Conservation (phyloP, 495 filamentous ascomycete genomes). For the Penicillium mononematosum region DNA sequence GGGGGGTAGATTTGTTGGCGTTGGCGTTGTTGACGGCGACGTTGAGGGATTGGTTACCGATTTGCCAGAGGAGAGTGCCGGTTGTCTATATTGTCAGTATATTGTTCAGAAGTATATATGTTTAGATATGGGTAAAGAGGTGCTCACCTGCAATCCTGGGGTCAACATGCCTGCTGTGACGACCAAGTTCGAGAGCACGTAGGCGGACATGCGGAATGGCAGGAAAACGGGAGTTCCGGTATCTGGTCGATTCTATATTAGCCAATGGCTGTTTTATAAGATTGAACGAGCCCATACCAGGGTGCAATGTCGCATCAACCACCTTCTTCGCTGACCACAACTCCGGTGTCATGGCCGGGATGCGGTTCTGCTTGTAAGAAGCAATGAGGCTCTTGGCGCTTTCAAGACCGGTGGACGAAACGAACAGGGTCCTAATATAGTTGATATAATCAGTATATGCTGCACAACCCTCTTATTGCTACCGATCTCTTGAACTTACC, state of each 20-base stretch:
- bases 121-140: neutral
- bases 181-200: conserved; percentile 87
- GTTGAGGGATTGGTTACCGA: conserved; percentile 95
- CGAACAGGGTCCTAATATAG: conserved; percentile 67
- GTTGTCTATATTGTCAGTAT: conserved; percentile 55
- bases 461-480: neutral
- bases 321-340: conserved; percentile 96
- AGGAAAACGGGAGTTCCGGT: conserved; percentile 89
- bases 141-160: conserved; percentile 54
- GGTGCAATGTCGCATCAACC: conserved; percentile 92
- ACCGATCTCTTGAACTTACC: conserved; percentile 57
- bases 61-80: conserved; percentile 91
- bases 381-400: conserved; percentile 75
- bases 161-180: conserved; percentile 99
- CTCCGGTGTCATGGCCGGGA: conserved; percentile 78
- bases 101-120: neutral
- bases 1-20: conserved; percentile 90
- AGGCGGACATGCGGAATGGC: conserved; percentile 96
- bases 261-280: conserved; percentile 2
- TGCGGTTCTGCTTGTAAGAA: conserved; percentile 76
- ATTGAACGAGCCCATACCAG: conserved; percentile 55
- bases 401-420: conserved; percentile 73
- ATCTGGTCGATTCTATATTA: conserved; percentile 50
- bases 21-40: conserved; percentile 97
- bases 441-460: conserved; percentile 11